These are phyloP conservation scores for Leonotis leonurus DNA, from an alignment of 257 asterid genomes.

Conservation along the genomic window DNA sequence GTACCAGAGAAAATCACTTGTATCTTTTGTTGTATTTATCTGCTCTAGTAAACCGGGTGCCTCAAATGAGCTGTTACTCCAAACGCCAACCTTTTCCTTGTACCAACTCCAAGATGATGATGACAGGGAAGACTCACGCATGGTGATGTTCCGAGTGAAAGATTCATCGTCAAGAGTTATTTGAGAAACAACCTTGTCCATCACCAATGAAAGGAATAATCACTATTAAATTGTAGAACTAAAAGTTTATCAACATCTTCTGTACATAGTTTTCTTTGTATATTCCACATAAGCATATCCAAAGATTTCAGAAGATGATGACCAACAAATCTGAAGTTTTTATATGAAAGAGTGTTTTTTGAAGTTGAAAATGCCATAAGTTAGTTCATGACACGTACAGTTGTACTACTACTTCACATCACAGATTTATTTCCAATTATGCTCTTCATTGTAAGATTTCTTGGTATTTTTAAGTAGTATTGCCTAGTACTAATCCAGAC, in stretches of 20 bases:
- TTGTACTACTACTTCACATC: no score
- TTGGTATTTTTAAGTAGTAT: no score
- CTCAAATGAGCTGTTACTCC: slow-evolving; percentile 40
- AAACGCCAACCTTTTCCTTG: slow-evolving; percentile 50
- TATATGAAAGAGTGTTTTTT: background rate
- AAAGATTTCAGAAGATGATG: background rate
- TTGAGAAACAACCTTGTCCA: slow-evolving; percentile 49
- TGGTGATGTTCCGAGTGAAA: slow-evolving; percentile 21
- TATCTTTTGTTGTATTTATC: slow-evolving; percentile 73
- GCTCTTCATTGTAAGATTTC: no score
- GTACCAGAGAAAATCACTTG: slow-evolving; percentile 73
- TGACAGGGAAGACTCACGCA: slow-evolving; percentile 24
- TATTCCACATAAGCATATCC: no score
- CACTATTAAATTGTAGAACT: slow-evolving; percentile 7
- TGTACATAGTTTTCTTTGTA: background rate
- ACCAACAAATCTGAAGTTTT: background rate
- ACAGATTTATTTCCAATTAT: no score
- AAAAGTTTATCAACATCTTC: background rate
- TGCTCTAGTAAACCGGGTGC: slow-evolving; percentile 58
- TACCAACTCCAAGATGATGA: slow-evolving; percentile 67
- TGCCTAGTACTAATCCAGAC: no score
- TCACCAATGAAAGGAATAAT: background rate
- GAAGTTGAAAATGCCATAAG: background rate
- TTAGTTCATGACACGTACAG: background rate
- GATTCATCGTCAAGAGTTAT: slow-evolving; percentile 27